A percentile compares a stretch with the other conserved stretches of the same genome.
Evolutionary conservation across 176 grass and related monocot genomes (phyloP).

Genomic region (Alloteropsis semialata): DNA sequence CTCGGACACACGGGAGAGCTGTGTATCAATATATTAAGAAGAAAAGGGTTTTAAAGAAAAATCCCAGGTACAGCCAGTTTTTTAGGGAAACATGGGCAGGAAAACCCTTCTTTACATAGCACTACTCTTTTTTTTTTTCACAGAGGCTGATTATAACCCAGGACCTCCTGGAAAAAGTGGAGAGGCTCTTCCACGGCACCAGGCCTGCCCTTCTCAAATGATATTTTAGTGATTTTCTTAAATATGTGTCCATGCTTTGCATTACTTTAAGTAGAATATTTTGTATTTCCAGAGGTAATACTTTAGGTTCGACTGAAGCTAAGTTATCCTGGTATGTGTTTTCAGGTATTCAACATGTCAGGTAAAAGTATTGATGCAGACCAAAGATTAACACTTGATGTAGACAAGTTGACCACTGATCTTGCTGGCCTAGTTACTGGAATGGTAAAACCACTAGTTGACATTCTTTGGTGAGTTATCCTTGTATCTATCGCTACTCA

Average conservation of each 20-base stretch:
- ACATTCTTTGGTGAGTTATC: constrained; percentile 91
- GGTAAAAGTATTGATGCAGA: constrained; percentile 89
- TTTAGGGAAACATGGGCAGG: too few relatives aligned
- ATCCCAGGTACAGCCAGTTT: too few relatives aligned
- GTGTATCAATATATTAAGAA: too few relatives aligned
- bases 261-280: constrained; percentile 26
- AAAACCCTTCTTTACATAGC: too few relatives aligned
- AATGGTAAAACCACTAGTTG: constrained; percentile 94
- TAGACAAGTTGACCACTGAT: constrained; percentile 95
- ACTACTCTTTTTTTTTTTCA: too few relatives aligned
- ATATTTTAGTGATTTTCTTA: background rate
- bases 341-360: constrained; percentile 91
- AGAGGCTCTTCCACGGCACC: too few relatives aligned
- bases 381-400: constrained; percentile 88
- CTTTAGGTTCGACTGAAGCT: constrained; percentile 4
- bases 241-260: background rate
- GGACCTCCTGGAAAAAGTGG: too few relatives aligned
- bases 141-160: too few relatives aligned
- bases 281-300: background rate
- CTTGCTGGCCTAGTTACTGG: constrained; percentile 96
- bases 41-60: too few relatives aligned
- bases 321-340: constrained; percentile 30
- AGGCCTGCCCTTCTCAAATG: too few relatives aligned
- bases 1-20: too few relatives aligned
- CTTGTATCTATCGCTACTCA: constrained; percentile 4